Base-by-base conservation (phyloP, 2,329 filamentous ascomycete genomes). In the Penicillium glabrum region DNA sequence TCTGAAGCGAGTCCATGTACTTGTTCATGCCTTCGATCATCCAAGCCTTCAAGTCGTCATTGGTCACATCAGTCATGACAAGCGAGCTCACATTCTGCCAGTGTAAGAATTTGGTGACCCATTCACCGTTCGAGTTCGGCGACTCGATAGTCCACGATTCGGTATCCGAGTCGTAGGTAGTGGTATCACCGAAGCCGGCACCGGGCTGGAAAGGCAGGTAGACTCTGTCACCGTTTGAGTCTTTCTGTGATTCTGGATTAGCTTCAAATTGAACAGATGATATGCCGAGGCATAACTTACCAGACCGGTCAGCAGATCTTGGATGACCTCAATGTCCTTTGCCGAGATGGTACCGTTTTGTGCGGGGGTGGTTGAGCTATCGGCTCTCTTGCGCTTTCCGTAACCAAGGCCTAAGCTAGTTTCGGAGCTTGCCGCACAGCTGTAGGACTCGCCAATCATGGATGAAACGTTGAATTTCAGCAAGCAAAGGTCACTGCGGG, bases 1-100 rank as follows among this genome's bases (percentile, higher is more conserved):
- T 85, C 64, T 85, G 82, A 3, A 84, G 73, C 46, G 67, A 79
- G 64, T 82, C 80, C 26, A 73, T 57, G 68, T 82, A 86, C 37
- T 73, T 74, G 46, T 78, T 64, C 74, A 79, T 76, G 7, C 78
- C 82, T 5, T 68, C 79, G 31, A 33, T 33, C 31, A 33, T 33
- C 31, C 31, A 33, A 6, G 13, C 72, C 37, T 75, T 69, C 75
- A 85, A 85, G 81, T 81, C 86, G 19, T 77, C 74, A 19, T 78
- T 80, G 55, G 65, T 61, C 21, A 69, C 52, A 35, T 71, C 52
- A 33, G 31, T 33, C 31, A 33, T 33, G 13, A 33, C 31, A 14
- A 33, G 31, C 5, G 31, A 33, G 31, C 31, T 33, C 11, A 33
- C 31, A 2, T 33, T 33, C 31, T 33, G 31, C 31, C 31, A 33